Evolutionary conservation across 257 asterid genomes (phyloP), one percentile per base, ranked within the genome.

Genomic region (Misopates orontium): DNA sequence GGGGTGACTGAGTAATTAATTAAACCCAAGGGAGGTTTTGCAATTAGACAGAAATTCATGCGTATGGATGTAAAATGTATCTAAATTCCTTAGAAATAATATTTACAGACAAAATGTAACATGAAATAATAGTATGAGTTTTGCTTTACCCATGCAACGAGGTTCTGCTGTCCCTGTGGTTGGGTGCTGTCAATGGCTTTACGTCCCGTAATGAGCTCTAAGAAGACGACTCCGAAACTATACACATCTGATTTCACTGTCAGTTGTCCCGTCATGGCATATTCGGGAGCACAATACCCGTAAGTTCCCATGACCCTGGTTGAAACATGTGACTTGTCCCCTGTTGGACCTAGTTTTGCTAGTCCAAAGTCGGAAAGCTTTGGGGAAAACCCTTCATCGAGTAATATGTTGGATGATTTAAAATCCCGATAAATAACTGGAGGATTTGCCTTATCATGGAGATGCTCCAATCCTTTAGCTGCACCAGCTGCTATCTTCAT

Each of bases 341-440:
- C 98, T 10, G 99, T 94, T 9, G 99, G 99, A n/a, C 99, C 99
- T 0, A 94, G 88, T 83, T 94, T 94, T n/a, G 99, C 99, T 19
- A 94, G 83, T 32, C 99, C 99, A 64, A 90, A 94, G 74, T 94
- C 98, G 0, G 99, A 94, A 45, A 94, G 95, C 82, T 94, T 94
- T 4, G 99, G 96, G 51, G 73, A 57, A 69, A 67, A 94, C 0
- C 82, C 91, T 80, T 90, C 95, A 24, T 89, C 97, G 24, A 94
- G 91, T 66, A 94, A 83, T 80, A 94, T 94, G 80, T 94, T 94
- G 60, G 99, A 94, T 4, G 98, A 94, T 83, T 94, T 94, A 71
- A 94, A 94, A 78, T 94, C 99, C 73, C 99, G 70, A 66, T 94
- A 94, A 48, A 94, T 94, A 36, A 94, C 99, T 0, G 99, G 99